Evolutionary conservation across 2,329 filamentous ascomycete genomes (phyloP).

Genomic region (Saccharata proteae): DNA sequence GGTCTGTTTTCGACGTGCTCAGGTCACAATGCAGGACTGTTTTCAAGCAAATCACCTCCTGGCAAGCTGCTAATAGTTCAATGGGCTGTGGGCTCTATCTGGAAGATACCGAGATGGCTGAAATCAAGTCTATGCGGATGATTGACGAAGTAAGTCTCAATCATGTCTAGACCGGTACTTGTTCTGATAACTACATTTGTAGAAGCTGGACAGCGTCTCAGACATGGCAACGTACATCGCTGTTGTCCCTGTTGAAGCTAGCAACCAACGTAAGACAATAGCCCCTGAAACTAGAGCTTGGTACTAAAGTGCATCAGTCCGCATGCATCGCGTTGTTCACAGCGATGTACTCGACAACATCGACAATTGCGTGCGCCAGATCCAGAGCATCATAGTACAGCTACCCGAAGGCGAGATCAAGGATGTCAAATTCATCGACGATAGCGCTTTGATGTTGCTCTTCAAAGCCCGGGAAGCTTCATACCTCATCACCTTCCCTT

Average conservation of each 20-base stretch:
- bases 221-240: slow-evolving; percentile 14
- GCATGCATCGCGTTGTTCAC: slow-evolving; percentile 23
- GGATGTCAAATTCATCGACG: slow-evolving; percentile 58
- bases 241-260: slow-evolving; percentile 9
- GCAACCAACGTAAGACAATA: slow-evolving; percentile 9
- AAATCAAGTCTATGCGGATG: slow-evolving; percentile 46
- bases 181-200: slow-evolving; percentile 1
- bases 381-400: slow-evolving; percentile 43
- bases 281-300: slow-evolving; percentile 3
- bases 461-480: slow-evolving; percentile 18
- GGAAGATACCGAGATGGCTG: slow-evolving; percentile 25
- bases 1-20: slow-evolving; percentile 23
- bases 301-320: slow-evolving; percentile 10
- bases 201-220: slow-evolving; percentile 4
- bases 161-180: slow-evolving; percentile 2
- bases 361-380: slow-evolving; percentile 16
- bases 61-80: slow-evolving; percentile 45
- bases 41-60: slow-evolving; percentile 28
- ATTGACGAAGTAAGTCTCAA: slow-evolving; percentile 34
- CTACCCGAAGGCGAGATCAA: slow-evolving; percentile 33
- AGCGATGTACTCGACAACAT: slow-evolving; percentile 29
- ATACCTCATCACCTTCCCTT: slow-evolving; percentile 15
- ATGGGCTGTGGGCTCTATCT: slow-evolving; percentile 51
- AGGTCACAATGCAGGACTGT: slow-evolving; percentile 20
- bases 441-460: slow-evolving; percentile 49